Base-by-base conservation (phyloP, 495 filamentous ascomycete species). In the Penicillium verhagenii region DNA sequence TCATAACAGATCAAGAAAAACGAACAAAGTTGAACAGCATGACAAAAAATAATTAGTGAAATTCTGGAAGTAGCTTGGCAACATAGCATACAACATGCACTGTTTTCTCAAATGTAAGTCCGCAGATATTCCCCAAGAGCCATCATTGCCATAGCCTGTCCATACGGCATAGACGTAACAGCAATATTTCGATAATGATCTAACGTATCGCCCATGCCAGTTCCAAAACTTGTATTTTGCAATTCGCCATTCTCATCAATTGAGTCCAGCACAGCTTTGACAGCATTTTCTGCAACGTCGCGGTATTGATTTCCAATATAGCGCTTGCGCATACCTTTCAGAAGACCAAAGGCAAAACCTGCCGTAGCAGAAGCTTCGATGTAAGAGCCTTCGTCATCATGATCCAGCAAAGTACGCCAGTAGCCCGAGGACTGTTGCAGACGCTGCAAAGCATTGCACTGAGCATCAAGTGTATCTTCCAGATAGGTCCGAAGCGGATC, bases 61-160 rank as follows among this genome's bases (percentile, higher is more conserved):
- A n/a, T n/a, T n/a, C n/a, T n/a, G n/a, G n/a, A n/a, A n/a, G n/a
- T n/a, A n/a, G n/a, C n/a, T n/a, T n/a, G n/a, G n/a, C n/a, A n/a
- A n/a, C n/a, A n/a, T n/a, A n/a, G n/a, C n/a, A n/a, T n/a, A n/a
- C n/a, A n/a, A n/a, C n/a, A n/a, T n/a, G n/a, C n/a, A n/a, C n/a
- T n/a, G n/a, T 31, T 8, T 11, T 8, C 28, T 31, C 28, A 43
- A 43, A 67, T 29, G 38, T 75, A 85, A 21, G 77, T 77, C 50
- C 84, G 70, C 56, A 87, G 60, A 54, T 84, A 83, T 65, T 90
- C 86, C 6, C 79, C 84, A 51, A 89, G 62, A 1, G 82, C 83
- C 79, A 89, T 86, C 29, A 88, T 86, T 1, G 84, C 86, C 86
- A 90, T 90, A 0, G 86, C 85, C 64, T 90, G 87, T 1, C 87